A percentile compares a stretch with the other conserved stretches of the same genome.
These are phyloP conservation scores for Echites panduratus DNA, from an alignment of 257 asterid genomes.

Conservation along the genomic window DNA sequence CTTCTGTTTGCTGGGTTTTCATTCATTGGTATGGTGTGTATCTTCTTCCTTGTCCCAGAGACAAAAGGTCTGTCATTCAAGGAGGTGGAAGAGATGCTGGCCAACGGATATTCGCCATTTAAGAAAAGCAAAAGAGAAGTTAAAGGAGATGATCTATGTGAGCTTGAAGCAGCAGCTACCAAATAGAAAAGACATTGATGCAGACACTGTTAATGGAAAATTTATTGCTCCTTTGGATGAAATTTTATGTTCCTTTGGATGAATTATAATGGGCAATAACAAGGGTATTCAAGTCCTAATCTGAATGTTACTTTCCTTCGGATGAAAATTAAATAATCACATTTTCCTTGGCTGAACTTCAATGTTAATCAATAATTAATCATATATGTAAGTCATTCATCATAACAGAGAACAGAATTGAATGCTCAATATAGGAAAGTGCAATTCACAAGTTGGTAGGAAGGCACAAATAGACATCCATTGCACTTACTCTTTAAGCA, in stretches of 20 bases:
- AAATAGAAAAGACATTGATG: not conserved
- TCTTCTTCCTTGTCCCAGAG: conserved; percentile 59
- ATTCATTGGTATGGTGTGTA: conserved; percentile 34
- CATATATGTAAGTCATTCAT: not conserved
- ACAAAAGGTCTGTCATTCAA: conserved; percentile 61
- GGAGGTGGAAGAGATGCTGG: conserved; percentile 54
- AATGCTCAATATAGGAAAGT: not conserved
- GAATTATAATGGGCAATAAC: not conserved
- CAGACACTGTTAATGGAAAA: not conserved
- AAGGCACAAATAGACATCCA: not conserved
- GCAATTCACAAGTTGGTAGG: not conserved
- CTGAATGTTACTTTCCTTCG: not conserved
- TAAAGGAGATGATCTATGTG: conserved; percentile 7
- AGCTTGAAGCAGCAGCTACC: not conserved
- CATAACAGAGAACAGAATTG: not conserved
- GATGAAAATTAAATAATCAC: not conserved
- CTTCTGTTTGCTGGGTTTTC: conserved; percentile 59
- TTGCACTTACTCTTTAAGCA: not conserved
- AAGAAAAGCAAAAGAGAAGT: conserved; percentile 21
- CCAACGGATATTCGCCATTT: conserved; percentile 44
- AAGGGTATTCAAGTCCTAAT: not conserved
- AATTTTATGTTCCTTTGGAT: not conserved
- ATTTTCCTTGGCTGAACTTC: too few relatives aligned
- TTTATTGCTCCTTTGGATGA: too few relatives aligned
- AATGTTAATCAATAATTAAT: too few relatives aligned